Base-by-base conservation (phyloP, 1,284 basidiomycete genomes). In the Pascua sp. region DNA sequence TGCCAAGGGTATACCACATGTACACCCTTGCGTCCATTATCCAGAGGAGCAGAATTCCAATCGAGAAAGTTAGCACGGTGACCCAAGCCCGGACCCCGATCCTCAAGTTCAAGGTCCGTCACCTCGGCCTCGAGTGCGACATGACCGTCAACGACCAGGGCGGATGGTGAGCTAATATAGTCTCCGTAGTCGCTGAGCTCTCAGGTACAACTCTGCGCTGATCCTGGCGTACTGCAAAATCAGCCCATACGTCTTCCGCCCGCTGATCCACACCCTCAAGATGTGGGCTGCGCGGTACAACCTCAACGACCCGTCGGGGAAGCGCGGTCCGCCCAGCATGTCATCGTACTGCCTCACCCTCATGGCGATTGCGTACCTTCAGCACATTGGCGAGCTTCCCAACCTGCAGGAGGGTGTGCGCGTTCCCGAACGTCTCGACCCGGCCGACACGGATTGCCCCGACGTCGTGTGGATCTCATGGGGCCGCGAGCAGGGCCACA, bases 341-440 rank as follows among this genome's bases (percentile, higher is more conserved):
- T 78, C 76, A 0, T 75, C 73, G 5, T 78, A 78, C 62, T 73
- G 74, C 53, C 62, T 77, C 24, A 74, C 72, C 2, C 65, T 78
- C 11, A 74, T 78, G 72, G 70, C 68, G 9, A 78, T 78, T 42
- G 71, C 67, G 3, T 78, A 77, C 52, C 65, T 78, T 11, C 76
- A 77, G 51, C 50, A 56, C 17, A 59, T 63, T 12, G 70, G 70
- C 9, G 60, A 58, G 13, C 58, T 78, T 7, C 75, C 76, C 2
- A 78, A 75, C 51, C 69, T 77, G 4, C 76, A 77, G 53, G 61
- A 59, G 5, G 51, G 59, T 11, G 62, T 71, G 18, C 10, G 54
- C 40, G 8, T 45, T 53, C 24, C 61, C 54, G 5, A 9, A 11
- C n/a, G 11, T 1, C 36, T 36, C n/a, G 46, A 55, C 10, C 54